Base-by-base conservation (phyloP, 306 rosid genomes). In the Cicer pinnatifidum region DNA sequence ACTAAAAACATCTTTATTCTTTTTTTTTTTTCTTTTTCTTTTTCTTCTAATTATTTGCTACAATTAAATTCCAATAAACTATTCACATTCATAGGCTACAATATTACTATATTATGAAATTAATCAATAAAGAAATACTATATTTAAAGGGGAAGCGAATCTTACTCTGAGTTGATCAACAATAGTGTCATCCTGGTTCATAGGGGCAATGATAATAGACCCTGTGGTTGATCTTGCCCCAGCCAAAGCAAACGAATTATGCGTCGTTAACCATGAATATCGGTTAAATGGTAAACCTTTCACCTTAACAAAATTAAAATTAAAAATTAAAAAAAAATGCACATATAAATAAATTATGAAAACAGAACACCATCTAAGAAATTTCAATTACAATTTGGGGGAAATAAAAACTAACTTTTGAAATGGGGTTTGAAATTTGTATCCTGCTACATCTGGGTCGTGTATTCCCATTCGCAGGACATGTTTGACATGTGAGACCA, bases 221-320 rank as follows among this genome's bases (percentile, higher is more conserved):
- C 98, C 97, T 0, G 95, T 87, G 47, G 85, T 79, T 3, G 98
- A 89, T 75, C 72, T 85, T 1, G 80, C 89, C 1, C 95, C 96
- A 8, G 84, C 83, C 61, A 73, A 72, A 79, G 98, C 92, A 45
- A 5, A 94, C 9, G 98, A 88, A 28, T 94, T 94, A 84, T 94
- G 98, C 35, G 97, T 88, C 19, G 98, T 94, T n/a, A 94, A 84
- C 98, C 98, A 94, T 50, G 98, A 83, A 77, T 91, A 94, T 13
- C 73, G 85, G 58, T 94, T 91, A 57, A 89, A 94, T n/a, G 97
- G 85, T 54, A 94, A 52, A 9, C 89, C 90, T 16, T 85, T 89
- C 65, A 88, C 94, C 98, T 93, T 28, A 38, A 33, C 51, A 1
- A 12, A 65, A 64, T 64, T 10, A 10, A 65, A 9, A 41, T 16